Conservation (phyloP, 2,329 filamentous ascomycete genomes). For the Alternaria sp. region DNA sequence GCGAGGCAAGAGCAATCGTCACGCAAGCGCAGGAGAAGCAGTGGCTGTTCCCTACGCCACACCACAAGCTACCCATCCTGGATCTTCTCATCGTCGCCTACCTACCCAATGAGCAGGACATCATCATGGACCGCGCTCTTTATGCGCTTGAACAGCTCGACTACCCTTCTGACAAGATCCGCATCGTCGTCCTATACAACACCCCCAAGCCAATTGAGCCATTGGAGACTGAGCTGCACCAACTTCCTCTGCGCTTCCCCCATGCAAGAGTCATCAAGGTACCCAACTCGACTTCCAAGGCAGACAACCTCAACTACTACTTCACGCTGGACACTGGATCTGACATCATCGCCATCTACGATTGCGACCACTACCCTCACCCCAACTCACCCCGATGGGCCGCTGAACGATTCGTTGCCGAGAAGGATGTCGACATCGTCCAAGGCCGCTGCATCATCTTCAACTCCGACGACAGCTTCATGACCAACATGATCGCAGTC, state of each 20-base stretch:
- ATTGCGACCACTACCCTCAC: constrained; percentile 59
- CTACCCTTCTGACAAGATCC: constrained; percentile 55
- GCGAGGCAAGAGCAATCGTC: constrained; percentile 47
- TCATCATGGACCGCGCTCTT: constrained; percentile 56
- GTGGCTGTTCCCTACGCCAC: constrained; percentile 52
- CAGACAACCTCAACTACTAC: constrained; percentile 59
- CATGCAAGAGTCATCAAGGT: constrained; percentile 57
- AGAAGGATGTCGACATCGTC: constrained; percentile 55
- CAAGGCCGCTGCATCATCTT: constrained; percentile 59
- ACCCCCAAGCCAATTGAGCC: constrained; percentile 56
- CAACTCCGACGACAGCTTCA: constrained; percentile 53
- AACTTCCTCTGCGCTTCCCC: constrained; percentile 47
- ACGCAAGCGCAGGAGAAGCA: constrained; percentile 47
- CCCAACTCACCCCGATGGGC: constrained; percentile 58
- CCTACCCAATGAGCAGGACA: constrained; percentile 59
- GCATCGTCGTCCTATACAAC: constrained; percentile 58
- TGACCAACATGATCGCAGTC: constrained; percentile 56
- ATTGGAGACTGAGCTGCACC: constrained; percentile 52
- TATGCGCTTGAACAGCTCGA: constrained; percentile 56
- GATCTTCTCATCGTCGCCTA: constrained; percentile 59
- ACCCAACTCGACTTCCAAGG: constrained; percentile 57
- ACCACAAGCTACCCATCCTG: constrained; percentile 51
- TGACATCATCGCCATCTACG: constrained; percentile 57
- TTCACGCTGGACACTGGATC: constrained; percentile 53
- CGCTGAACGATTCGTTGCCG: constrained; percentile 54